phyloP scores from a whole-genome alignment of 202 grass and related monocot species.

The Zizania palustris region DNA sequence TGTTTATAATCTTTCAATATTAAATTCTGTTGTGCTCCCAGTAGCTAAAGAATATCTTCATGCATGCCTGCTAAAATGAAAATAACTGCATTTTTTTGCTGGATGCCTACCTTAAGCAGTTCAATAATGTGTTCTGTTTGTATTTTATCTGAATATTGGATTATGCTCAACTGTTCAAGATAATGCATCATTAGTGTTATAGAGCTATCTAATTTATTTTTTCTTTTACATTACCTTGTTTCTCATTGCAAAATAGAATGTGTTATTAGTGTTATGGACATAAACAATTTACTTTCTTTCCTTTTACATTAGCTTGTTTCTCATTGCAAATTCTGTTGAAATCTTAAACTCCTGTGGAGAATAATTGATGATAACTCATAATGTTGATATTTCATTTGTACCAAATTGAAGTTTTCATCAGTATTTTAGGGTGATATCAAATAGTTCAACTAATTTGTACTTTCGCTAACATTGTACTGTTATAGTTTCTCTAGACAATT shows the following conservation, averaged over 20 bases:
- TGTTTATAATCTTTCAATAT: constrained; percentile 26
- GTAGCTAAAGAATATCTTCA: constrained; percentile 25
- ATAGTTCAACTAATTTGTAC: background rate
- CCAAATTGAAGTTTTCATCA: background rate
- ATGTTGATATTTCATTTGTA: too few species aligned
- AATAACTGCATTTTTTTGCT: constrained; percentile 16
- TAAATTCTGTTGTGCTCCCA: background rate
- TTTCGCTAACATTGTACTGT: constrained; percentile 8
- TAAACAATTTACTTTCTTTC: background rate
- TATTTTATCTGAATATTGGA: background rate
- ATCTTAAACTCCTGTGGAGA: background rate
- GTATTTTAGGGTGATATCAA: background rate
- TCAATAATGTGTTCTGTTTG: background rate
- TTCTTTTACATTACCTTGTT: too few species aligned
- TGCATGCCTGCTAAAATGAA: constrained; percentile 23
- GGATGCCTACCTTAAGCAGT: constrained; percentile 20
- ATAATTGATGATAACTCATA: too few species aligned
- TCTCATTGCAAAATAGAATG: too few species aligned
- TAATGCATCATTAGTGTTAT: background rate
- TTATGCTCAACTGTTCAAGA: constrained; percentile 22
- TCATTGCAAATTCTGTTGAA: background rate
- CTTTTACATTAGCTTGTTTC: background rate
- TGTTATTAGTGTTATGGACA: too few species aligned
- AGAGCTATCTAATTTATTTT: background rate
- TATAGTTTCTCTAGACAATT: background rate